Conservation (phyloP, 345 rosid genomes). For the rapeseed (Brassica napus) region Da-Ae NC_063440.1:19610501-19611000, state of each 20-base stretch:
- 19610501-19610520: neutral
- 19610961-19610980: constrained; percentile 97
- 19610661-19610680: constrained; percentile 85
- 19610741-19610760: constrained; percentile 53
- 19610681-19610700: constrained; percentile 87
- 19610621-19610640: constrained; percentile 80
- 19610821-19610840: constrained; percentile 66
- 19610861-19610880: constrained; percentile 89
- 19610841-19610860: constrained; percentile 72
- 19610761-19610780: constrained; percentile 56
- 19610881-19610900: constrained; percentile 89
- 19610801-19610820: constrained; percentile 67
- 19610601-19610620: constrained; percentile 97
- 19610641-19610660: constrained; percentile 75
- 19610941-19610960: constrained; percentile 87
- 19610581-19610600: neutral
- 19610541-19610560: neutral
- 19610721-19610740: constrained; percentile 97
- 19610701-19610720: constrained; percentile 88
- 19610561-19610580: neutral
- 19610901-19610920: constrained; percentile 81
- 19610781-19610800: constrained; percentile 82
- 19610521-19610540: neutral
- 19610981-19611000: constrained; percentile 87
- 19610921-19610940: constrained; percentile 81